Evolutionary conservation across 345 rosid genomes (phyloP).

Genomic region (Eucalyptus decipiens): DNA sequence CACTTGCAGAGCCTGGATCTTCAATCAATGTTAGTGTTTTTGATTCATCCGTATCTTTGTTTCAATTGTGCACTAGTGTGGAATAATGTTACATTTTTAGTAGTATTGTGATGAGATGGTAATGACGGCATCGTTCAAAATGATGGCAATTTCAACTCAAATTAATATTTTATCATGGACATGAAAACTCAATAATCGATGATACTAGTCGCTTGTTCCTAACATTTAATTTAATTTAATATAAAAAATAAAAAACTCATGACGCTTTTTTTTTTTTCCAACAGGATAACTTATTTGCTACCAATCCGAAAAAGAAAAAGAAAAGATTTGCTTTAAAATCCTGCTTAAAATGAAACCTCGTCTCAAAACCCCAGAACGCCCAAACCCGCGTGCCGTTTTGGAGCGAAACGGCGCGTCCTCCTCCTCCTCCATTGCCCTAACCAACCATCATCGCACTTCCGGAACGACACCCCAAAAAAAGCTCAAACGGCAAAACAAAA

Average conservation of each 20-base stretch:
- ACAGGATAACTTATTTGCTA: too few relatives aligned
- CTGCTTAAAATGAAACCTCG: neutral
- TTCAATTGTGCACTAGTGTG: neutral
- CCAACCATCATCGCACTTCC: neutral
- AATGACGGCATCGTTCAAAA: neutral
- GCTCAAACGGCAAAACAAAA: neutral
- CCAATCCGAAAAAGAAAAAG: neutral
- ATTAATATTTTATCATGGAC: fast-evolving
- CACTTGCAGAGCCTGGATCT: fast-evolving
- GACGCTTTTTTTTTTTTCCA: neutral
- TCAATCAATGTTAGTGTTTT: fast-evolving
- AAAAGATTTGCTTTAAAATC: neutral
- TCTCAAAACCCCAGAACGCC: neutral
- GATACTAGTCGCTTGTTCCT: fast-evolving
- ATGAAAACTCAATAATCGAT: fast-evolving
- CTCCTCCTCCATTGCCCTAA: neutral
- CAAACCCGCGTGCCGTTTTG: neutral
- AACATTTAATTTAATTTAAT: neutral
- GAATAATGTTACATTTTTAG: fast-evolving
- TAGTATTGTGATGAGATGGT: neutral
- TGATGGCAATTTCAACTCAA: fast-evolving
- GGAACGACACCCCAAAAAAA: neutral
- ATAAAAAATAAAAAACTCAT: fast-evolving
- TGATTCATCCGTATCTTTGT: neutral
- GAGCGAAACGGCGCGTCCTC: neutral